Conservation (phyloP, 345 rosid genomes). For the Salix dunnii region DNA sequence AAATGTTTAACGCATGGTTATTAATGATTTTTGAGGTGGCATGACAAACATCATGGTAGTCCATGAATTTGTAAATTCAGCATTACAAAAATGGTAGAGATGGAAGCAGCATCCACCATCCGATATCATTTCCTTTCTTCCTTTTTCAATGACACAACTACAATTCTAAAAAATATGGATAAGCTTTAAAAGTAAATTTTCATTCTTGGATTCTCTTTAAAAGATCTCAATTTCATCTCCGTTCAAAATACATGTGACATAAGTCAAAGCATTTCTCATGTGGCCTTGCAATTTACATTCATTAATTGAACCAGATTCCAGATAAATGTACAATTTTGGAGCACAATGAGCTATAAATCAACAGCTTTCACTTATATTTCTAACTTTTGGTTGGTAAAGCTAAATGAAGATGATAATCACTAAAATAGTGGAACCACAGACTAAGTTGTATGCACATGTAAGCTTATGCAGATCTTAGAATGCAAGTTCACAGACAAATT, state of each 20-base stretch:
- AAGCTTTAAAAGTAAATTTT: not conserved
- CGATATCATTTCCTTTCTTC: not conserved
- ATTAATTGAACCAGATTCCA: not conserved
- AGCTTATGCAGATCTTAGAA: not conserved
- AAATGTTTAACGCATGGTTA: constrained; percentile 4
- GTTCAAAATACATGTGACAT: not conserved
- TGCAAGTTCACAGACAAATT: constrained; percentile 9
- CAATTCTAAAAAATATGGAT: not conserved
- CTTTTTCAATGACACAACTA: not conserved
- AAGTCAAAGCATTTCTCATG: not conserved
- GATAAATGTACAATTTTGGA: not conserved
- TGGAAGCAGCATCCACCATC: not conserved
- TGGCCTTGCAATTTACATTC: not conserved
- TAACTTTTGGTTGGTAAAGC: not conserved
- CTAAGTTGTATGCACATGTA: not conserved
- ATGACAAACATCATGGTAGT: not conserved
- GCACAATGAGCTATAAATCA: not conserved
- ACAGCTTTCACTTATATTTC: not conserved
- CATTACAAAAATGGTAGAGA: not conserved
- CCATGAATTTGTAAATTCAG: not conserved
- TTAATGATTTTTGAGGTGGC: not conserved
- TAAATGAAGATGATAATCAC: not conserved
- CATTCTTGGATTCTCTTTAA: not conserved
- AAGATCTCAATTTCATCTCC: not conserved
- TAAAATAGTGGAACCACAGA: not conserved